Base-by-base conservation (phyloP, 768 basidiomycete genomes). In the Agaricus subrufescens region DNA sequence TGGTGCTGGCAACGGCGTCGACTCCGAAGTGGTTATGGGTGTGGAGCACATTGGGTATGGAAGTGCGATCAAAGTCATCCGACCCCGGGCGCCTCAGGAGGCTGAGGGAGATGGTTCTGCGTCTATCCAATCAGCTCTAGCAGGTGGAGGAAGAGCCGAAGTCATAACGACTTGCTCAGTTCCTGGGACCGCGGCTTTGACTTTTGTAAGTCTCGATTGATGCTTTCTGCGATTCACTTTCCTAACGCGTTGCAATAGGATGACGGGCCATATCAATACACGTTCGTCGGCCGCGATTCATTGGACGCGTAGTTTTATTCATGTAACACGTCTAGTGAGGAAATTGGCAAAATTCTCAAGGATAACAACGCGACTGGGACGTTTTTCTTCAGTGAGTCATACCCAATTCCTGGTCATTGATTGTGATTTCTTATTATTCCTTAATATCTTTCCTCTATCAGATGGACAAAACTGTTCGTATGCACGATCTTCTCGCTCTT, bases 231-330 rank as follows among this genome's bases (percentile, higher is more conserved):
- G 1, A 38, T 26, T 57, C 40, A 19, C 1, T 11, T 49, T 10
- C n/a, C 5, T 30, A 19, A 12, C 5, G 7, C 11, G 8, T 27
- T 47, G 34, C 30, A 12, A 49, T 54, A 75, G 75, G 75, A 78
- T 61, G 77, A 78, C 59, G 77, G 77, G 2, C 75, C 77, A 7
- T 74, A 63, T 42, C 50, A 65, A 5, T 75, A 71, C 40, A 46
- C 73, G 72, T 75, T 49, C 38, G 70, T 34, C 11, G 34, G 5
- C 7, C 34, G 5, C 62, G 6, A 8, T 45, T n/a, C 31, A 25
- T 30, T 52, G n/a, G 23, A 11, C 44, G 10, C 10, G 34, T n/a
- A 3, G 11, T 4, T 52, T 45, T 29, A 37, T 23, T 15, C 38
- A 27, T 27, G 29, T 51, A 19, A 19, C 42, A 14, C 44, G 49